Evolutionary conservation across 2,329 filamentous ascomycete genomes (phyloP), one percentile per base, ranked within the genome.

Genomic region (Verticillium isaacii): DNA sequence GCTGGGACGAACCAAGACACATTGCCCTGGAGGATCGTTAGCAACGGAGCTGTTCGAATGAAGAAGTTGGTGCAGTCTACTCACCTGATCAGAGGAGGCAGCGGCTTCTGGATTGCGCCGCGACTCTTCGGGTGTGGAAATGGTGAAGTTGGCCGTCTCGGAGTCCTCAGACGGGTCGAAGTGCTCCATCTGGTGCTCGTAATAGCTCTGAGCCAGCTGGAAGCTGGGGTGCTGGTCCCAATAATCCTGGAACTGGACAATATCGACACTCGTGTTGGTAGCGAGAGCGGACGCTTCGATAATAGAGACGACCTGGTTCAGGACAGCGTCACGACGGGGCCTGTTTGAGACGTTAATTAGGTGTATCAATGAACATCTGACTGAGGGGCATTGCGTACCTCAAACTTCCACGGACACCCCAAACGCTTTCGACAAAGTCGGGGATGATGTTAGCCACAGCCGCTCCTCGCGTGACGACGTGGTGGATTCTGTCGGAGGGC

Each of bases 401-500:
- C 1, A 59, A 29, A 19, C 60, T 39, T 29, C 60, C 62, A 3
- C 62, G 45, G 25, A 64, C 62, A 12, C 62, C 62, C 62, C 62
- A 64, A 23, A 62, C 34, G 8, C 34, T 36, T 36, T 36, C 34
- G 8, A 36, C 34, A 36, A 36, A 36, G 34, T 36, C 34, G 57
- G 60, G 60, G 3, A 61, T 61, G 15, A 61, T 61, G 7, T 61
- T 61, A 37, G 60, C 60, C 0, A 61, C 60, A 32, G 60, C 56
- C 37, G 55, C 56, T 23, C 60, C 60, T 32, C 57, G 45, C n/a
- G 59, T 59, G 29, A 69, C 63, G 8, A 69, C 65, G 41, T 67
- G 64, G 32, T 69, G 68, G 12, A 69, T 64, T 2, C 68, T 58
- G 19, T 68, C 67, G 15, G 65, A 63, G 2, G 66, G 63, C 1